Percentiles rank a stretch among this genome's conserved stretches.
Conservation (phyloP, 371 early-diverging fungal species). For the Funneliformis caledonium region DNA sequence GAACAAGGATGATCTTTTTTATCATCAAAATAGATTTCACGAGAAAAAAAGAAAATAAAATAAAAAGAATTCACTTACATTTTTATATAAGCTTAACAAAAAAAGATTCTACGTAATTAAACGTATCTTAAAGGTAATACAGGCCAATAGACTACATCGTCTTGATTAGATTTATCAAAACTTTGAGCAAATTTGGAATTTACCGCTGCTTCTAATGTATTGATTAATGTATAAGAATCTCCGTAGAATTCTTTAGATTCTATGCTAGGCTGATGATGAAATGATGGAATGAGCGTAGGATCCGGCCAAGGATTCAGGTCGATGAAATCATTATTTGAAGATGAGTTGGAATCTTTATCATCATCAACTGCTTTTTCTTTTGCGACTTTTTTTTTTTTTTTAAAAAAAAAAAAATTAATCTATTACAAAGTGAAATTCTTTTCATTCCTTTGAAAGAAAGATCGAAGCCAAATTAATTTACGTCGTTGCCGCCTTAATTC, state of each 20-base stretch:
- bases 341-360: background rate
- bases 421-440: background rate
- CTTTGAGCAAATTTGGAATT: constrained; percentile 12
- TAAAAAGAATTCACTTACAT: background rate
- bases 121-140: constrained; percentile 30
- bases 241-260: background rate
- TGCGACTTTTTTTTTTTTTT: background rate
- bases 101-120: background rate
- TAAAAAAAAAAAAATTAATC: too few relatives aligned
- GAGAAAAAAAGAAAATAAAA: background rate
- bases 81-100: background rate
- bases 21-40: background rate
- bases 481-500: constrained; percentile 12
- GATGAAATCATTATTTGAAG: background rate
- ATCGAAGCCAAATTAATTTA: background rate
- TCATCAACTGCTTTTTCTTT: background rate
- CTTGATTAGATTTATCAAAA: background rate
- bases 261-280: background rate
- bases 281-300: background rate
- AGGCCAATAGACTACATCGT: constrained; percentile 28
- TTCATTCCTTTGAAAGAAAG: background rate
- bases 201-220: constrained; percentile 6
- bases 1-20: constrained; percentile 31
- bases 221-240: background rate
- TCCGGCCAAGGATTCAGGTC: background rate